phyloP scores from a whole-genome alignment of 352 stramenopile genomes.

The Plasmopara muralis region DNA sequence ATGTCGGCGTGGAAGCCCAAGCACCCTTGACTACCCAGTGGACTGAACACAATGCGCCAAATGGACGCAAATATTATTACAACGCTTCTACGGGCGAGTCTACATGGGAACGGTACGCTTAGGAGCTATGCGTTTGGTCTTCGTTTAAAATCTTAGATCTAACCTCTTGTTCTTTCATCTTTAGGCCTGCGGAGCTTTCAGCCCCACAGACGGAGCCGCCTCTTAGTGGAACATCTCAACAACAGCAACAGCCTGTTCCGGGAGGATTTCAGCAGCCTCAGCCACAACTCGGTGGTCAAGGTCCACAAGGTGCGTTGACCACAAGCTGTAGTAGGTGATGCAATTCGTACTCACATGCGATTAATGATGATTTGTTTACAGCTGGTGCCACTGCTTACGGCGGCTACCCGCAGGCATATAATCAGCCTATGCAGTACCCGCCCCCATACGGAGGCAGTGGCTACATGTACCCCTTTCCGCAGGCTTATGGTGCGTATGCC shows the following conservation, averaged over 20 bases:
- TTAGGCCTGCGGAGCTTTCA: constrained; percentile 50
- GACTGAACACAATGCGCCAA: constrained; percentile 87
- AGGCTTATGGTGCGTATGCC: constrained; percentile 56
- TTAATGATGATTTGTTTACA: not conserved
- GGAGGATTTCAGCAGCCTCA: constrained; percentile 27
- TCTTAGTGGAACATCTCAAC: constrained; percentile 14
- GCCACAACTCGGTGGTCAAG: constrained; percentile 36
- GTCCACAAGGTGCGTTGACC: constrained; percentile 31
- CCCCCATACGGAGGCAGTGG: constrained; percentile 57
- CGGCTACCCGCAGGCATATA: constrained; percentile 69
- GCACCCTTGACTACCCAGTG: constrained; percentile 48
- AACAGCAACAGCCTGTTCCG: constrained; percentile 18
- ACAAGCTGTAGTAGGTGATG: not conserved
- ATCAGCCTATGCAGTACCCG: constrained; percentile 71
- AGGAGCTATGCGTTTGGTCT: not conserved
- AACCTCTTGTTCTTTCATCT: constrained; percentile 4
- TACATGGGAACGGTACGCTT: constrained; percentile 79
- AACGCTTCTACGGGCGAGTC: constrained; percentile 87
- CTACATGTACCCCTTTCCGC: constrained; percentile 85
- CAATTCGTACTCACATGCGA: not conserved
- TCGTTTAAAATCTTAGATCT: not conserved
- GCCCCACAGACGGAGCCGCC: constrained; percentile 32
- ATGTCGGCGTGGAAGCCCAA: constrained; percentile 26
- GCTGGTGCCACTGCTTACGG: constrained; percentile 44
- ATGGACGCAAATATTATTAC: constrained; percentile 91